Conservation (phyloP, 2,329 filamentous ascomycete genomes). For the Fusarium sp. region DNA sequence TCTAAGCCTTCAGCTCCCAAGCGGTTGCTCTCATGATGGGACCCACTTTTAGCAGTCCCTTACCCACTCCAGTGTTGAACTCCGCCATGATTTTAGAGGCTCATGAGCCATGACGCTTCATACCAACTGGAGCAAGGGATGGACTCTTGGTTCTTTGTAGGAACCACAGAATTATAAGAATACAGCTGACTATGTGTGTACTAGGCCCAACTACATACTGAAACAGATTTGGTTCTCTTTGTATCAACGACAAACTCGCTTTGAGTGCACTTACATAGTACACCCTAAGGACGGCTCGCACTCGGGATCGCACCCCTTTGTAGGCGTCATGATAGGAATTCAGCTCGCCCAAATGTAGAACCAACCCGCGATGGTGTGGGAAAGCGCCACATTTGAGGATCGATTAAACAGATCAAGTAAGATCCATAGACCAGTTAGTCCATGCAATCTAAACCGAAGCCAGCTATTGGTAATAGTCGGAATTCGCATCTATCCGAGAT, state of each 20-base stretch:
- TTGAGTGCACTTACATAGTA: neutral
- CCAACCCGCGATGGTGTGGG: neutral
- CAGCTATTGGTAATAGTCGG: slow-evolving; percentile 3
- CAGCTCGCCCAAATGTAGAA: neutral
- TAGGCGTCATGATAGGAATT: slow-evolving; percentile 27
- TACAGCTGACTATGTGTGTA: too few species aligned
- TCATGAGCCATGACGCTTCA: neutral
- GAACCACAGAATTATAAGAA: neutral
- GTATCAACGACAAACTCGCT: neutral
- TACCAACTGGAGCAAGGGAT: neutral
- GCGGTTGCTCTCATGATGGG: slow-evolving; percentile 11
- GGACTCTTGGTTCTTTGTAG: neutral
- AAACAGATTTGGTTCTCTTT: neutral
- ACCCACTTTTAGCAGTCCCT: slow-evolving; percentile 2
- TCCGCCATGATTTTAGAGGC: slow-evolving; percentile 1
- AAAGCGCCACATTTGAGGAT: slow-evolving; percentile 1
- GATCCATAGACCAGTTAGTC: neutral
- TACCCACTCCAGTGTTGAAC: neutral
- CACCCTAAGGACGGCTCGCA: neutral
- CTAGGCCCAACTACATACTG: neutral
- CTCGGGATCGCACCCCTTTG: slow-evolving; percentile 8
- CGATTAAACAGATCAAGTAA: slow-evolving; percentile 8
- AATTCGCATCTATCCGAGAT: slow-evolving; percentile 21
- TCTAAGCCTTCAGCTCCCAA: neutral
- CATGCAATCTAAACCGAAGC: neutral